Evolutionary conservation across 2,329 filamentous ascomycete genomes (phyloP).

Genomic region (Fusarium brevicatenulatum): DNA sequence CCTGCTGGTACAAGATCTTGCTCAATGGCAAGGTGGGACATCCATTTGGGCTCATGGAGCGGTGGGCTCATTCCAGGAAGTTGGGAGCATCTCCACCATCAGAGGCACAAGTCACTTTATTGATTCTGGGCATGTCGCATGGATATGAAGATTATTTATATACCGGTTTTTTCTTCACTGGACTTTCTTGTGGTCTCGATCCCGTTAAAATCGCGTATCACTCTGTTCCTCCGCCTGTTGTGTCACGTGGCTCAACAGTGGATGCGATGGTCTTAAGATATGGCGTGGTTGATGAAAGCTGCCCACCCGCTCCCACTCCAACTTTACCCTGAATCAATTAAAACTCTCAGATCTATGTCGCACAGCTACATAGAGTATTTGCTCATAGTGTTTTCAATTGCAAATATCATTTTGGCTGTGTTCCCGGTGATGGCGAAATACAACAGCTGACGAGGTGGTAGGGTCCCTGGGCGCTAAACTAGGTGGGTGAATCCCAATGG

Average conservation of each 20-base stretch:
- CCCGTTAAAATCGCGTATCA: background rate
- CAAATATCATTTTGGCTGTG: fast-evolving
- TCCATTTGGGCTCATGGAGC: background rate
- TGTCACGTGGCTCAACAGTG: background rate
- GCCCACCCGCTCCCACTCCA: background rate
- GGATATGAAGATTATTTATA: background rate
- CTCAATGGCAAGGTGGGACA: background rate
- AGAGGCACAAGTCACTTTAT: background rate
- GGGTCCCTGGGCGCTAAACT: fast-evolving
- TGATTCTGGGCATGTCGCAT: too few species aligned
- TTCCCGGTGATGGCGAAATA: fast-evolving
- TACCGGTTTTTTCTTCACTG: fast-evolving
- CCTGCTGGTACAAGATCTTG: background rate
- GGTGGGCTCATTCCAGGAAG: background rate
- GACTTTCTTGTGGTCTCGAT: background rate
- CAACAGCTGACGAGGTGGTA: fast-evolving
- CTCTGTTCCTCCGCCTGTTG: background rate
- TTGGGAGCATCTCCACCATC: background rate
- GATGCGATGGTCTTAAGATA: background rate
- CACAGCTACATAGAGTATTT: fast-evolving
- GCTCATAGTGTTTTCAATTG: fast-evolving
- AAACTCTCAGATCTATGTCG: background rate
- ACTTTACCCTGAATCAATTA: background rate
- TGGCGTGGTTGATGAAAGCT: background rate
- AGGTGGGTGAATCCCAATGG: fast-evolving